Base-by-base conservation (phyloP, 331 rosid genomes). In the Quercus lobata region DNA sequence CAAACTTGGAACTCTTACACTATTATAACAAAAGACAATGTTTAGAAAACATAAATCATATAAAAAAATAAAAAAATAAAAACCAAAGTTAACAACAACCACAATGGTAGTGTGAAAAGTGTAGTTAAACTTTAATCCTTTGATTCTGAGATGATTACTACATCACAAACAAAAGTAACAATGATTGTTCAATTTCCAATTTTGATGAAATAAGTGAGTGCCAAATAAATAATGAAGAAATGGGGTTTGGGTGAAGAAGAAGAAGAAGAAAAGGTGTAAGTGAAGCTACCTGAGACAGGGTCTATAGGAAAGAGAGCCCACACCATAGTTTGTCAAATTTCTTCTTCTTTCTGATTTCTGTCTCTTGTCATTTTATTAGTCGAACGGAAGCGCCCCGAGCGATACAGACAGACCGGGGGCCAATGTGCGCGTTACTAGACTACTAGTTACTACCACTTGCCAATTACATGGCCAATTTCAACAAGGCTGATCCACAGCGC, bases 251-350 rank as follows among this genome's bases (percentile, higher is more conserved):
- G 54, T 12, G 54, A 46, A 37, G 10, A 37, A 37, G 0, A 46
- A 65, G 27, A 53, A 52, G 65, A 5, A 24, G 68, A 63, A 29
- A 16, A 35, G 30, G 9, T n/a, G 24, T 27, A 73, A 58, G 69
- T 34, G 17, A 71, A 61, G 32, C 16, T 68, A 90, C 98, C 92
- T 30, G 91, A 81, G 74, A 85, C 89, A 78, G 91, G 89, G 29
- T 92, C 95, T 18, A 79, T 79, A 52, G 98, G 97, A 79, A 90
- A 87, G 79, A 94, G 86, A 15, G 92, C 95, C 92, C 94, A 94
- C 61, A 94, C 95, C 97, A 94, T 94, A 17, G 16, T 66, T 18
- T 17, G 25, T 66, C 8, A 19, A 66, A 66, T 24, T 34, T 32
- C 72, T 68, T 46, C 16, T 12, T 12, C 16, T 46, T 14, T 34